phyloP scores from a whole-genome alignment of 1,139 yeast species.

The Magnusiomyces starmeri region DNA sequence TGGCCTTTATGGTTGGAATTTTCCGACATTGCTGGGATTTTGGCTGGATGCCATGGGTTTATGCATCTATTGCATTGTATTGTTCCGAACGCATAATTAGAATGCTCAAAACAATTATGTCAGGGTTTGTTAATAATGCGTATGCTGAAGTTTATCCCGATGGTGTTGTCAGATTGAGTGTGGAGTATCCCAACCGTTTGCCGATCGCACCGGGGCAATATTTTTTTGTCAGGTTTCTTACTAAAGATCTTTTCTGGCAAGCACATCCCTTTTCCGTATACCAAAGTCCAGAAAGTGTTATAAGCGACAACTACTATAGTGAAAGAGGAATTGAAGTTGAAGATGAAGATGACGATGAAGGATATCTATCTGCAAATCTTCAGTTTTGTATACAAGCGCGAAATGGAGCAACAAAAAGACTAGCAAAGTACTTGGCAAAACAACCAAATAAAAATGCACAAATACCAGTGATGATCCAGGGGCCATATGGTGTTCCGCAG shows the following conservation, averaged over 20 bases:
- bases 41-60: constrained; percentile 46
- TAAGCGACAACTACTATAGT: constrained; percentile 11
- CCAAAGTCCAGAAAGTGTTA: constrained; percentile 13
- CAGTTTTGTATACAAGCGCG: constrained; percentile 32
- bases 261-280: constrained; percentile 65
- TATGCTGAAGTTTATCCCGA: constrained; percentile 29
- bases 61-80: constrained; percentile 36
- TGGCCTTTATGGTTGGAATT: constrained; percentile 40
- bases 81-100: constrained; percentile 36
- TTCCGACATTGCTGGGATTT: constrained; percentile 36
- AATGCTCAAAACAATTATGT: constrained; percentile 30
- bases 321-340: no score
- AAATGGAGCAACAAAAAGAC: constrained; percentile 25
- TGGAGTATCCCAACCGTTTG: constrained; percentile 33
- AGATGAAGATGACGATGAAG: constrained; percentile 9
- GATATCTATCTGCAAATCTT: constrained; percentile 19
- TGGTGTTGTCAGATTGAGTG: constrained; percentile 25
- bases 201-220: constrained; percentile 50
- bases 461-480: constrained; percentile 43
- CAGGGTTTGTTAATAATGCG: constrained; percentile 39
- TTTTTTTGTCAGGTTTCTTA: constrained; percentile 49
- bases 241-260: constrained; percentile 40
- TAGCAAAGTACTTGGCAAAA: constrained; percentile 22
- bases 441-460: constrained; percentile 17
- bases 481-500: constrained; percentile 49